Percentiles rank a stretch among this genome's conserved stretches.
Conservation (phyloP, 164 flowering plant genomes). For the Kingdonia uniflora region DNA sequence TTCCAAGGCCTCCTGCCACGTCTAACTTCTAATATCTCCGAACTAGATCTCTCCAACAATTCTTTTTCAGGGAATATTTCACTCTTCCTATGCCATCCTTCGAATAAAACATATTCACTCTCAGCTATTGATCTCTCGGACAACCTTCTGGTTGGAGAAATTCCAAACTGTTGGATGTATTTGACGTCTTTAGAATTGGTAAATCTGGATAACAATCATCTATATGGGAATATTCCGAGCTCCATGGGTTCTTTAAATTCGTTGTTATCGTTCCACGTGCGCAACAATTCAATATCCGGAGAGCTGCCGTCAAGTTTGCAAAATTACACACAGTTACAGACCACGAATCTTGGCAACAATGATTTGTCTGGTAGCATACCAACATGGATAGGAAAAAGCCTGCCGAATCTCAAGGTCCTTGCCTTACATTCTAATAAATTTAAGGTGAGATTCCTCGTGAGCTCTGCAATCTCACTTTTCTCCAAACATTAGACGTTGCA, state of each 20-base stretch:
- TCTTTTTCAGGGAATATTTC: not conserved
- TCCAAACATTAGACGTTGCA: conserved; percentile 29
- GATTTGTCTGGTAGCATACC: conserved; percentile 22
- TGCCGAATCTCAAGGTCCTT: conserved; percentile 3
- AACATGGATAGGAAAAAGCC: conserved; percentile 12
- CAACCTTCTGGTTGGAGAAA: conserved; percentile 3
- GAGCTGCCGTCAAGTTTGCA: conserved; percentile 15
- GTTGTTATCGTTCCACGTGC: conserved; percentile 7
- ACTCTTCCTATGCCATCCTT: too few species aligned
- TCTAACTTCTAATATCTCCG: too few species aligned
- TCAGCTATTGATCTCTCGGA: conserved; percentile 1
- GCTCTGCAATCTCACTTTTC: conserved; percentile 13
- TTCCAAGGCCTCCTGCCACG: too few species aligned
- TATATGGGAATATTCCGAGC: conserved; percentile 24
- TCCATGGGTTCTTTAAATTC: not conserved
- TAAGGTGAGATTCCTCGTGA: conserved; percentile 12
- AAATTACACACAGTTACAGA: conserved; percentile 8
- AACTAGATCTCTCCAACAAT: not conserved
- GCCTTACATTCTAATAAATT: conserved; percentile 21
- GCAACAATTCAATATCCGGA: conserved; percentile 15
- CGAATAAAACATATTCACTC: not conserved
- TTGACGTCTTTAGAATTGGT: conserved; percentile 4
- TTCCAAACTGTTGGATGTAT: conserved; percentile 6
- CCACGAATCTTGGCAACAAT: conserved; percentile 26
- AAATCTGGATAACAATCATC: conserved; percentile 15